Conservation (phyloP, 306 rosid genomes). For the Lathyrus oleraceus region DNA sequence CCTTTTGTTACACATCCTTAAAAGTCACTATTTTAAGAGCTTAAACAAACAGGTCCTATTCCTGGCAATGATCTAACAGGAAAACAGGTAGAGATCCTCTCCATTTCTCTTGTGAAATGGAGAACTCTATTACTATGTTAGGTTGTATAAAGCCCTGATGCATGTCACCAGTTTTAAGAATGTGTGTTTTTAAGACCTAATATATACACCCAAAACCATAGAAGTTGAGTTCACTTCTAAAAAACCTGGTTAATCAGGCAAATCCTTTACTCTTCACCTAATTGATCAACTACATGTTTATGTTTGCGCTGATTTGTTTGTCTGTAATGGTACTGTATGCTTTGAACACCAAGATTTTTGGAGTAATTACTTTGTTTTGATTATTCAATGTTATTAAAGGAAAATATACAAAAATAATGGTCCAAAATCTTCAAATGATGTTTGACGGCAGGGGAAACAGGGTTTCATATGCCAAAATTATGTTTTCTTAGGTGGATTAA, state of each 20-base stretch:
- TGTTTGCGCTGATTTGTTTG: neutral
- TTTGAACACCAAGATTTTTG: conserved; percentile 25
- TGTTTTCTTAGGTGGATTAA: conserved; percentile 20
- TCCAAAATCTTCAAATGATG: conserved; percentile 15
- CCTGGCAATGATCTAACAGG: neutral
- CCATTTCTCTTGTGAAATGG: neutral
- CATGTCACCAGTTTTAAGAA: neutral
- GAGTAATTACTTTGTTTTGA: conserved; percentile 24
- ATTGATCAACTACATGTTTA: conserved; percentile 16
- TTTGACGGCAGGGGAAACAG: neutral
- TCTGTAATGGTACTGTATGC: conserved; percentile 2
- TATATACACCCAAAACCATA: neutral
- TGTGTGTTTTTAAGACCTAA: neutral
- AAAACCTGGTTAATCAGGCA: conserved; percentile 3
- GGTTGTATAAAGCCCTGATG: neutral
- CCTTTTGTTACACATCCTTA: neutral
- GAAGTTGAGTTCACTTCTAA: neutral
- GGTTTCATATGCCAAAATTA: conserved; percentile 11
- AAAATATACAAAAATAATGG: neutral
- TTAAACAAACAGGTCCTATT: neutral
- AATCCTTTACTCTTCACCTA: conserved; percentile 13
- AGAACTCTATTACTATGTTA: neutral
- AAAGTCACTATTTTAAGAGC: neutral
- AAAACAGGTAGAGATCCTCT: neutral
- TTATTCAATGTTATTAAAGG: conserved; percentile 9